Percentiles rank a stretch among this genome's conserved stretches.
These are phyloP conservation scores for Simmondsia chinensis DNA, from an alignment of 148 eudicot species.

Conservation along the genomic window DNA sequence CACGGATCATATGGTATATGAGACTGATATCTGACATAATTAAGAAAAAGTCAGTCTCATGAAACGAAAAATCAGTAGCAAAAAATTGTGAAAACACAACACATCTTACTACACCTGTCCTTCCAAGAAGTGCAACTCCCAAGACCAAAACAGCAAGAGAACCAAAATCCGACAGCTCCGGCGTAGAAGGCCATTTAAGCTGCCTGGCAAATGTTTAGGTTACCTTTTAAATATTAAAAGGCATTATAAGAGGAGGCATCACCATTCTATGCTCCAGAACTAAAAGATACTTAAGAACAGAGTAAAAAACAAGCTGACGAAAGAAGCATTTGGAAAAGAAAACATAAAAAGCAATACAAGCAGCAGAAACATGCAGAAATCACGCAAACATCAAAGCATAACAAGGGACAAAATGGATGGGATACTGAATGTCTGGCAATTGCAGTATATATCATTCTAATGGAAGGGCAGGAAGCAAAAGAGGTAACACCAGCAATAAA, in stretches of 20 bases:
- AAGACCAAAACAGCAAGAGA: conserved; percentile 54
- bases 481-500: too few relatives aligned
- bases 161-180: conserved; percentile 81
- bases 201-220: conserved; percentile 69
- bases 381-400: too few relatives aligned
- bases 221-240: conserved; percentile 15
- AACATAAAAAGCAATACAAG: background rate
- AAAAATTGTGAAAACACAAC: background rate
- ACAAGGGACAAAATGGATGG: too few relatives aligned
- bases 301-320: background rate
- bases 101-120: conserved; percentile 43
- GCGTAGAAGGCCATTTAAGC: conserved; percentile 62
- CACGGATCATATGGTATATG: conserved; percentile 98
- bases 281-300: background rate
- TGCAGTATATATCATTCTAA: too few relatives aligned
- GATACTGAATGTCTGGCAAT: too few relatives aligned
- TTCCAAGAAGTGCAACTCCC: conserved; percentile 66
- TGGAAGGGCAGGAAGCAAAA: too few relatives aligned
- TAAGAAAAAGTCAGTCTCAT: too few relatives aligned
- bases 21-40: conserved; percentile 78
- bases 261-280: too few relatives aligned
- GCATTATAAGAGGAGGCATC: too few relatives aligned
- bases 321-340: background rate
- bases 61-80: conserved; percentile 4
- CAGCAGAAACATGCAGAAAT: too few relatives aligned